Base-by-base conservation (phyloP, 2,329 filamentous ascomycete species). In the Fusarium paranaense region DNA sequence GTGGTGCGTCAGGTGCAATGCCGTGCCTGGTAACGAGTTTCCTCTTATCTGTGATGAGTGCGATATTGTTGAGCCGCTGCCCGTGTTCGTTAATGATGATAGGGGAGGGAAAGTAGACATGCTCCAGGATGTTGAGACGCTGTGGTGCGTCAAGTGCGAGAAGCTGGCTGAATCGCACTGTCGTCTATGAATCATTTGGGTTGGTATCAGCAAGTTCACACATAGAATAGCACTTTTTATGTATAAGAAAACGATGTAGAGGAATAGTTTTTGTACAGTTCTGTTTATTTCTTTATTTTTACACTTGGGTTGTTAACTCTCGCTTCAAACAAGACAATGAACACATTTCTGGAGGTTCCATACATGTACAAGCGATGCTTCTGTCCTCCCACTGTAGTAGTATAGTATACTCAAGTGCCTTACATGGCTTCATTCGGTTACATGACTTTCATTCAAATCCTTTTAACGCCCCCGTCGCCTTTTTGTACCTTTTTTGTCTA, bases 101-200 rank as follows among this genome's bases (percentile, higher is more conserved):
- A 50, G 20, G n/a, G 76, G 71, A 0, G 71, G 64, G 0, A 11
- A 33, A 6, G 67, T 78, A 5, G 69, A 76, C 10, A 64, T 78
- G 71, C 42, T 74, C 0, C 50, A 66, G 25, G 35, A 37, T 7
- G 66, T 76, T 10, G 54, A 37, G n/a, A 71, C 18, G 3, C 20
- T 78, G 10, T 78, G 76, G 76, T 78, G 76, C n/a, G 42, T 62
- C 11, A 33, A 20, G 3, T 78, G 76, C 22, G 38, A 10, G 0
- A 72, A 70, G 0, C 11, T 30, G 2, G 76, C 69, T 2, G 75
- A 73, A 0, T 76, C 67, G 0, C 73, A 54, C 11, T 54, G 50
- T 32, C 27, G 50, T n/a, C 13, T 11, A 11, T 30, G 47, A 14
- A 10, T 47, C 9, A 16, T 9, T 47, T 2, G 22, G 13, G 13